Base-by-base conservation (phyloP, 768 basidiomycete genomes). In the Phlebiopsis gigantea region DNA sequence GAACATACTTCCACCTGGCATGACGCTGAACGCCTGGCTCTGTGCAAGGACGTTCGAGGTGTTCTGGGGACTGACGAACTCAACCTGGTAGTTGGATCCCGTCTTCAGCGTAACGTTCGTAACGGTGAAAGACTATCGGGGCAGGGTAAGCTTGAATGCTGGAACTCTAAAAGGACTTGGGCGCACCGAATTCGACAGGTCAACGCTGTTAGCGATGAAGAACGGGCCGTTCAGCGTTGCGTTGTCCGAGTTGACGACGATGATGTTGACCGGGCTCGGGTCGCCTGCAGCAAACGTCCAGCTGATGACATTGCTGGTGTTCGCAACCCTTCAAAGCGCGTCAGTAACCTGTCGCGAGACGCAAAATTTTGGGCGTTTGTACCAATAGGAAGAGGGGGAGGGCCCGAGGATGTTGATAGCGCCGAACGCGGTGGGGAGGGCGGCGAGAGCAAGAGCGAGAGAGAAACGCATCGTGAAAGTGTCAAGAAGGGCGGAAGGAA, bases 1-100 rank as follows among this genome's bases (percentile, higher is more conserved):
- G 59, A 25, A 68, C 74, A 55, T 59, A 75, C 74, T 74, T 46
- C 74, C 74, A 9, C 65, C 46, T n/a, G 72, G 61, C 61, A 65
- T 69, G 19, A 77, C 71, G 29, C 65, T 62, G 61, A 77, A 77
- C 4, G 59, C 31, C 19, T 64, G 26, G 61, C 70, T 71, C 28
- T 58, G 62, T 1, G 74, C 75, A 56, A 64, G 67, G 29, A 75
- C 58, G 28, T 73, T 60, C 10, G 62, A 60, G 17, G n/a, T 6
- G 62, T 76, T 72, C 21, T 51, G 46, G 17, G 69, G 62, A 62
- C 70, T 72, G 44, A 72, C 65, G 57, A 76, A 75, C 53, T 64
- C 62, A 46, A 77, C 71, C 49, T 61, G 57, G 62, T 74, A 77
- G 45, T 62, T 62, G 25, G 56, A 48, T 5, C 62, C 71, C 19